Conservation (phyloP, 2,329 filamentous ascomycete species). For the Periglandula ipomoeae region DNA sequence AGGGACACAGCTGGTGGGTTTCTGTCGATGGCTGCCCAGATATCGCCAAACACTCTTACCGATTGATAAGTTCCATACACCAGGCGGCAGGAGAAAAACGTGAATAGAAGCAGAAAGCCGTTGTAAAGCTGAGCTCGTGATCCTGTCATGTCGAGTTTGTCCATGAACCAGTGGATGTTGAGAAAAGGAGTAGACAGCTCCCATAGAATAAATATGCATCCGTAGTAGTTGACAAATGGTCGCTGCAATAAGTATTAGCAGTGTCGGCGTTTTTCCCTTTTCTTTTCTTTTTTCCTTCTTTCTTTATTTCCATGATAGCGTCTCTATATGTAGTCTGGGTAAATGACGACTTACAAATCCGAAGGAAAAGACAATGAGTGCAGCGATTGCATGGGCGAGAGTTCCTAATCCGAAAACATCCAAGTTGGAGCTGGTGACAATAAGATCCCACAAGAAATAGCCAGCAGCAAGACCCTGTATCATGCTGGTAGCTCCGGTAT, state of each 20-base stretch:
- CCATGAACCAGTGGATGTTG: slow-evolving; percentile 88
- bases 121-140: slow-evolving; percentile 67
- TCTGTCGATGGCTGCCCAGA: slow-evolving; percentile 44
- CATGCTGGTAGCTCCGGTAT: slow-evolving; percentile 62
- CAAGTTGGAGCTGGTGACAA: slow-evolving; percentile 58
- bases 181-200: slow-evolving; percentile 79
- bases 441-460: slow-evolving; percentile 78
- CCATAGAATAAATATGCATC: slow-evolving; percentile 73
- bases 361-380: slow-evolving; percentile 64
- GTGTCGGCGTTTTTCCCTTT: too few species aligned
- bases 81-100: slow-evolving; percentile 69
- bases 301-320: too few species aligned
- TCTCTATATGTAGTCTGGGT: slow-evolving; percentile 1
- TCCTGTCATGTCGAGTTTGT: slow-evolving; percentile 76
- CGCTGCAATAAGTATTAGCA: slow-evolving; percentile 38
- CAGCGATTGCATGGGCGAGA: slow-evolving; percentile 67
- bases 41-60: slow-evolving; percentile 58
- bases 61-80: slow-evolving; percentile 71
- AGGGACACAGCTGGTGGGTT: slow-evolving; percentile 23
- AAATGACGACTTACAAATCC: slow-evolving; percentile 58
- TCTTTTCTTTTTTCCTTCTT: too few species aligned
- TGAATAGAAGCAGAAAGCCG: slow-evolving; percentile 60
- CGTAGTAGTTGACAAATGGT: slow-evolving; percentile 80
- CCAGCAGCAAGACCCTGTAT: slow-evolving; percentile 69
- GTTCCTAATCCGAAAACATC: slow-evolving; percentile 68